Base-by-base conservation (phyloP, 441 rosid species). In the Pelargonium myrrhifolium region DNA sequence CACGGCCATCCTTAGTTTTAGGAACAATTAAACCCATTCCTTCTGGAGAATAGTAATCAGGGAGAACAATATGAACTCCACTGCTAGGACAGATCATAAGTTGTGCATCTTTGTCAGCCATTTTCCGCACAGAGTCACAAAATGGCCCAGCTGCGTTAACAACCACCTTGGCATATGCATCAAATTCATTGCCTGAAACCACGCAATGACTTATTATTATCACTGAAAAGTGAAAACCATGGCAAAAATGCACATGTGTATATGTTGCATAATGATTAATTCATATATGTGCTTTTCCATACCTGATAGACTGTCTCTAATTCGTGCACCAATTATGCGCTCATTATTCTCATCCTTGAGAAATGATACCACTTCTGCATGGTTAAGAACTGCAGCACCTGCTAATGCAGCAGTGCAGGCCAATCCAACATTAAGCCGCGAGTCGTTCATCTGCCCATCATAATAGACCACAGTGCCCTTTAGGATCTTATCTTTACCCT, bases 11-110 rank as follows among this genome's bases (percentile, higher is more conserved):
- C 81, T 90, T 90, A 31, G 98, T 93, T 83, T 93, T 90, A 61
- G 98, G 98, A 76, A 93, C 97, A 74, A 93, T 90, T 89, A 93
- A 83, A 9, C 98, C 98, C 98, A 93, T 91, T 70, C 98, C 97
- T 72, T 93, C 93, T 0, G 97, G 98, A 71, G 98, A 93, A 80
- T 93, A 93, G 79, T 90, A 93, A 75, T 93, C 98, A 68, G 98
- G 98, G 49, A 93, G 92, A 72, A 93, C 83, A 18, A 90, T 69
- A 78, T 90, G 98, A 22, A 93, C 97, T 64, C 98, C 97, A 67
- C 97, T 93, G 82, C 96, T 93, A 39, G 98, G 97, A 73, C 86
- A 87, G 78, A 93, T 93, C 84, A 93, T 90, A 17, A 85, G 77
- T 71, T 79, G 84, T 47, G 75, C 85, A 72, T 84, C 87, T 78